These are phyloP conservation scores for Petunia axillaris DNA, from an alignment of 257 asterid genomes.

Conservation along the genomic window DNA sequence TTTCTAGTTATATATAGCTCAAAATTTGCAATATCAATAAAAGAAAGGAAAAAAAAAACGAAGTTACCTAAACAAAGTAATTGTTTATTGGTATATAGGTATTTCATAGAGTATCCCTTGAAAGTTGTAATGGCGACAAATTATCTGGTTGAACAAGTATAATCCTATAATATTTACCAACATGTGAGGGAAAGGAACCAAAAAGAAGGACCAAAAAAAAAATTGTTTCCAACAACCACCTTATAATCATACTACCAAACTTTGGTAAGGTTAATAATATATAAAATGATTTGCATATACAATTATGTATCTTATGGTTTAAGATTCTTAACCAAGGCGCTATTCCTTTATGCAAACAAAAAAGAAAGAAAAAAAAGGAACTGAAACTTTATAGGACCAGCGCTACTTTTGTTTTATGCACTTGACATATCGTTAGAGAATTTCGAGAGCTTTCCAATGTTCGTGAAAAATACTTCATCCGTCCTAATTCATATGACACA, in stretches of 20 bases:
- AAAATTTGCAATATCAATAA: neutral
- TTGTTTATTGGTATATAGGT: neutral
- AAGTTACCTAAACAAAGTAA: neutral
- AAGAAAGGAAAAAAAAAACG: too few relatives aligned
- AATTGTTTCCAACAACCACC: neutral
- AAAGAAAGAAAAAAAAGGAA: neutral
- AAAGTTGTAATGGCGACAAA: neutral
- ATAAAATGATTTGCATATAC: conserved; percentile 11
- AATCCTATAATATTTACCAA: neutral
- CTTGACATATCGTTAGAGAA: neutral
- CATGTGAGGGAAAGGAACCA: neutral
- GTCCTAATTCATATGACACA: too few relatives aligned
- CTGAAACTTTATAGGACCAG: neutral
- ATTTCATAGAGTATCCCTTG: neutral
- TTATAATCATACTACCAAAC: conserved; percentile 2
- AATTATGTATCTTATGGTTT: neutral
- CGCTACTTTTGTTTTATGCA: neutral
- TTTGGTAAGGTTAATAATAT: conserved; percentile 1
- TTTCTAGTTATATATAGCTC: neutral
- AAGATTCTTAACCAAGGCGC: neutral
- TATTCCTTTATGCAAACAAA: neutral
- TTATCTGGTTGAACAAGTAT: neutral
- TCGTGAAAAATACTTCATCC: too few relatives aligned
- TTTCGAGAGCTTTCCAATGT: neutral
- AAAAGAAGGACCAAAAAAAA: neutral